phyloP scores from a whole-genome alignment of 73 alveolate species.

The Effrenium voratum region DNA sequence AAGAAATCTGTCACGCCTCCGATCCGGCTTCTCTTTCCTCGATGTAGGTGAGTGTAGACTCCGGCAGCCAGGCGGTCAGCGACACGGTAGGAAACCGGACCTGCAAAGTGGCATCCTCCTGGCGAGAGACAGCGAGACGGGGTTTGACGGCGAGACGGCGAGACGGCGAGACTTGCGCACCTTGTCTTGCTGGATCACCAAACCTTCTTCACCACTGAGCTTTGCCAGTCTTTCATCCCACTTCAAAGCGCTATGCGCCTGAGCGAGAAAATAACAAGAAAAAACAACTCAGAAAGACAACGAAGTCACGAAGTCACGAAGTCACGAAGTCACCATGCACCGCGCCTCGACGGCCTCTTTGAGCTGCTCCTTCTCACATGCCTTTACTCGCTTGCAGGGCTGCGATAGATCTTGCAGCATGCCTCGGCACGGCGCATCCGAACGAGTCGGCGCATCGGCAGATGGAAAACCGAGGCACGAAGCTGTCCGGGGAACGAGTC shows the following conservation, averaged over 20 bases:
- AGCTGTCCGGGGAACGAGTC: too few species aligned
- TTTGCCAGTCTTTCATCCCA: slow-evolving; percentile 94
- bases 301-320: not conserved
- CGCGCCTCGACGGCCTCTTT: slow-evolving; percentile 79
- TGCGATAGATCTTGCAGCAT: slow-evolving; percentile 82
- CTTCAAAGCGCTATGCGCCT: slow-evolving; percentile 88
- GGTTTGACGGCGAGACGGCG: not conserved
- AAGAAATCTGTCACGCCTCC: too few species aligned
- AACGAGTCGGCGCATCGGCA: too few species aligned
- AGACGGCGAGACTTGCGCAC: not conserved
- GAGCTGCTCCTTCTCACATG: slow-evolving; percentile 83
- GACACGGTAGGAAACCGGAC: slow-evolving; percentile 93
- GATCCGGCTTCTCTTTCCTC: slow-evolving; percentile 43
- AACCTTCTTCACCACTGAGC: slow-evolving; percentile 86
- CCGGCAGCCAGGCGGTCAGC: slow-evolving; percentile 93
- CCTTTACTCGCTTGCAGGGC: slow-evolving; percentile 81
- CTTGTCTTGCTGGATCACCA: slow-evolving; percentile 91
- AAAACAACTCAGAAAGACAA: not conserved
- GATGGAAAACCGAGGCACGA: too few species aligned
- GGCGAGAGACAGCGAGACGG: not conserved
- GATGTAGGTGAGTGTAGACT: slow-evolving; percentile 77
- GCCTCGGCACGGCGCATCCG: slow-evolving; percentile 24
- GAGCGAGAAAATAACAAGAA: not conserved
- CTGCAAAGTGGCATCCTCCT: slow-evolving; percentile 94
- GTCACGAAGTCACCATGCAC: not conserved